phyloP scores from a whole-genome alignment of 73 alveolate species.

The Stentor coeruleus region DNA sequence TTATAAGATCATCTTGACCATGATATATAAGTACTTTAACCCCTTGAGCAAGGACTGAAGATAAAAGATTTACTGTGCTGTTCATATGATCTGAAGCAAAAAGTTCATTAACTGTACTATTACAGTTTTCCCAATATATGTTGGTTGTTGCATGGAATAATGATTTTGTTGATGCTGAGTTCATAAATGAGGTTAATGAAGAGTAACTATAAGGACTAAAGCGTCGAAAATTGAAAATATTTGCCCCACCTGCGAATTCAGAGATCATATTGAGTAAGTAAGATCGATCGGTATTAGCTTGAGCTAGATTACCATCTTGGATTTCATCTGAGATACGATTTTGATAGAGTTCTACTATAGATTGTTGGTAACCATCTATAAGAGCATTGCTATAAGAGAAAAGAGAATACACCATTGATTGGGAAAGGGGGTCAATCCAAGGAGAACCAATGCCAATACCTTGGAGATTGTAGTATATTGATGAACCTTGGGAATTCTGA shows the following conservation, averaged over 20 bases:
- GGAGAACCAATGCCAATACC: conserved; percentile 63
- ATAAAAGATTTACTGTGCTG: too few relatives aligned
- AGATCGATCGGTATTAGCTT: neutral
- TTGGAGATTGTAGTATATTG: conserved; percentile 33
- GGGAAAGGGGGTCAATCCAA: conserved; percentile 44
- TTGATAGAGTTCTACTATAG: conserved; percentile 6
- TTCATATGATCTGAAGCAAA: too few relatives aligned
- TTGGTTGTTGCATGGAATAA: conserved; percentile 44
- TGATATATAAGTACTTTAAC: conserved; percentile 46
- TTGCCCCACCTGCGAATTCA: conserved; percentile 32
- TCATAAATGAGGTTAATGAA: conserved; percentile 32
- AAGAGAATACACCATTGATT: conserved; percentile 27
- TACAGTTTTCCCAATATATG: too few relatives aligned
- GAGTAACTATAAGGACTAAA: conserved; percentile 35
- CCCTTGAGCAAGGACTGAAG: too few relatives aligned
- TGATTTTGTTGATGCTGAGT: conserved; percentile 26
- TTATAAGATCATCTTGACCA: conserved; percentile 58
- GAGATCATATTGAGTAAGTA: neutral
- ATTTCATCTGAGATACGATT: neutral
- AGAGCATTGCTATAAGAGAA: conserved; percentile 29
- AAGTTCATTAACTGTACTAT: too few relatives aligned
- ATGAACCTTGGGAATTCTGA: conserved; percentile 26
- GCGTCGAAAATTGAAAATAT: conserved; percentile 54
- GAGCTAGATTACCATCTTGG: neutral
- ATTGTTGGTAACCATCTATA: conserved; percentile 15